Evolutionary conservation across 2,329 filamentous ascomycete genomes (phyloP), one percentile per base, ranked within the genome.

Genomic region (Bipolaris bicolor): DNA sequence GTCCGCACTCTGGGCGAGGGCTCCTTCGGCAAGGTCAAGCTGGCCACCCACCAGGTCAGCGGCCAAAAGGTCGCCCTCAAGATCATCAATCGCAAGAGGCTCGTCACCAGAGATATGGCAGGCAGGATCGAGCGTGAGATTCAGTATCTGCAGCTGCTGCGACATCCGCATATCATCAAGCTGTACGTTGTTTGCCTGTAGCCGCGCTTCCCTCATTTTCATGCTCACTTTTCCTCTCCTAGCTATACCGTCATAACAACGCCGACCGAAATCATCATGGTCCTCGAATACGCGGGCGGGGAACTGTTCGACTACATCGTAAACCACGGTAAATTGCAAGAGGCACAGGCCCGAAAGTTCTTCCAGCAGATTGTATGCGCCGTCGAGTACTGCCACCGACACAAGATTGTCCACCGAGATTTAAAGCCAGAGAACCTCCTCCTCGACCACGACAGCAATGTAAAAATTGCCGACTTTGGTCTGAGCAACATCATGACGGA

Each of bases 401-500:
- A 99, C 82, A 98, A 98, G 81, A 98, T 99, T 71, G 95, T 98
- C 39, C 95, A 99, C 78, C 90, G 95, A 76, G 95, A 99, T 76
- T 81, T 99, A 61, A 99, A 99, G 78, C 95, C 95, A 9, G 95
- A 99, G 82, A 99, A 99, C 74, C 81, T 99, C 47, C 85, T 99
- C 41, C 87, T 99, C 49, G 95, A 99, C 78, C 91, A 96, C 64
- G 89, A 96, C 58, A 89, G 97, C 73, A 97, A 99, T 71, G 94
- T 99, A 79, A 99, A 99, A 82, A 99, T 99, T 80, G 95, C 95
- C 70, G 95, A 99, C 79, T 99, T 99, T 68, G 95, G 95, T 56
- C 83, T 99, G 55, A 98, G 94, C 81, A 99, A 99, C 76, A 99
- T 99, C 79, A 99, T 99, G 95, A 98, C 95, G 0, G 95, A 99